These are phyloP conservation scores for Globisporangium radiosum DNA, from an alignment of 352 stramenopile genomes.

Conservation along the genomic window DNA sequence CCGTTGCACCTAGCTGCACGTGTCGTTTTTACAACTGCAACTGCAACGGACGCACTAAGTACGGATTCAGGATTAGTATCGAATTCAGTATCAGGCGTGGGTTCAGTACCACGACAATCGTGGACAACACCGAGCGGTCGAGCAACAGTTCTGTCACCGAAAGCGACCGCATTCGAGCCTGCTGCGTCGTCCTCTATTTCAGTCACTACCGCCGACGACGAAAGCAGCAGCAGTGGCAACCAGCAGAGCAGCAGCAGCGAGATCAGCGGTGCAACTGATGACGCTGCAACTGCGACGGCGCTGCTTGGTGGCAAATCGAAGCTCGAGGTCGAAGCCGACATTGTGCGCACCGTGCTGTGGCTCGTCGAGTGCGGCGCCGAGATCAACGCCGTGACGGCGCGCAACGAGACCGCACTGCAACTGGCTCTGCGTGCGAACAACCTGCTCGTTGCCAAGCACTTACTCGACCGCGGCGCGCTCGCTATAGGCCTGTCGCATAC, in stretches of 20 bases:
- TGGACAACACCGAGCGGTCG: neutral
- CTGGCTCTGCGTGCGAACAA: constrained; percentile 44
- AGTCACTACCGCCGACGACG: constrained; percentile 20
- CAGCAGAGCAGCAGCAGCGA: constrained; percentile 23
- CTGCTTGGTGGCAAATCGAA: constrained; percentile 21
- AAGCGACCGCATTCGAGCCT: constrained; percentile 18
- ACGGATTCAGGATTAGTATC: neutral
- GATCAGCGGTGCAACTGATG: neutral
- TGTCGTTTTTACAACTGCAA: constrained; percentile 9
- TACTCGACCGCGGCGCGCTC: constrained; percentile 46
- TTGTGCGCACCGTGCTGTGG: constrained; percentile 64
- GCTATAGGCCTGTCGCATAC: constrained; percentile 30
- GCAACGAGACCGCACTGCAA: constrained; percentile 50
- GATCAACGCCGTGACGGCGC: constrained; percentile 41
- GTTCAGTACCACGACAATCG: neutral
- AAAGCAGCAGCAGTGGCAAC: constrained; percentile 13
- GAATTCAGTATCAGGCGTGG: too few relatives aligned
- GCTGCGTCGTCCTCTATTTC: constrained; percentile 25
- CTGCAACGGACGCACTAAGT: neutral
- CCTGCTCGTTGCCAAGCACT: constrained; percentile 41
- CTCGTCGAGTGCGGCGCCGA: constrained; percentile 70
- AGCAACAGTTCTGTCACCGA: neutral
- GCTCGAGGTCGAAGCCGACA: constrained; percentile 40
- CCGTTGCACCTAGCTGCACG: constrained; percentile 65
- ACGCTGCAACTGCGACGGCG: constrained; percentile 4